These are phyloP conservation scores for Anthracocystis setariae DNA, from an alignment of 1,284 basidiomycete species.

Conservation along the genomic window DNA sequence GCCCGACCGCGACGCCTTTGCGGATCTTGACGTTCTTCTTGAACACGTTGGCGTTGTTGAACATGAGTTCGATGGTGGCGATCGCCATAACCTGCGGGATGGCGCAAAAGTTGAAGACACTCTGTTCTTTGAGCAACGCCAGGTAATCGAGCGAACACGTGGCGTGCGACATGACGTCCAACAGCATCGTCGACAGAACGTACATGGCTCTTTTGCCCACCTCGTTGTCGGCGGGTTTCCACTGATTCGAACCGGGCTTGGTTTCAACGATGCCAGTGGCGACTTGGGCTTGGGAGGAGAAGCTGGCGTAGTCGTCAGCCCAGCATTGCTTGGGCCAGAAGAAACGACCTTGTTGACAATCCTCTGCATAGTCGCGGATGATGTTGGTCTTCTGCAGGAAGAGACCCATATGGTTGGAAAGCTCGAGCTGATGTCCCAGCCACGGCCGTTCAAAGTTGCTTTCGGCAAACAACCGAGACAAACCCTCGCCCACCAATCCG, in stretches of 20 bases:
- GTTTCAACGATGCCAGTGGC: conserved; percentile 61
- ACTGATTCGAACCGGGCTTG: conserved; percentile 40
- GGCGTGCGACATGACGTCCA: conserved; percentile 87
- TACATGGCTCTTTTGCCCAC: conserved; percentile 58
- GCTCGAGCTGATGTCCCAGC: conserved; percentile 82
- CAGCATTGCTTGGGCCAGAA: conserved; percentile 98
- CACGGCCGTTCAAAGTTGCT: conserved; percentile 84
- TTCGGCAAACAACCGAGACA: conserved; percentile 87
- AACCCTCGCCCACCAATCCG: conserved; percentile 94
- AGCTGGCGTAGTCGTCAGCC: conserved; percentile 69
- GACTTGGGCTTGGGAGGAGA: conserved; percentile 56
- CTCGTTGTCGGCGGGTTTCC: conserved; percentile 36
- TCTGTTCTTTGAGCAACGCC: conserved; percentile 85
- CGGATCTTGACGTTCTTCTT: conserved; percentile 93
- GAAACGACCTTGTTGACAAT: conserved; percentile 82
- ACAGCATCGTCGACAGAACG: conserved; percentile 79
- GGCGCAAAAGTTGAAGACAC: conserved; percentile 94
- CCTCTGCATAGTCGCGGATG: conserved; percentile 93
- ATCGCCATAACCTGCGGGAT: conserved; percentile 97
- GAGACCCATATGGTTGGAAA: conserved; percentile 95
- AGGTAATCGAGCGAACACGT: conserved; percentile 91
- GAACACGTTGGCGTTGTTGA: conserved; percentile 92
- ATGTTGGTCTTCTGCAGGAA: conserved; percentile 99
- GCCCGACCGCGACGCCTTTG: conserved; percentile 85
- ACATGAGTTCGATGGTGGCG: conserved; percentile 88